phyloP scores from a whole-genome alignment of 2,329 filamentous ascomycete species.

The Fusarium sp. region DNA sequence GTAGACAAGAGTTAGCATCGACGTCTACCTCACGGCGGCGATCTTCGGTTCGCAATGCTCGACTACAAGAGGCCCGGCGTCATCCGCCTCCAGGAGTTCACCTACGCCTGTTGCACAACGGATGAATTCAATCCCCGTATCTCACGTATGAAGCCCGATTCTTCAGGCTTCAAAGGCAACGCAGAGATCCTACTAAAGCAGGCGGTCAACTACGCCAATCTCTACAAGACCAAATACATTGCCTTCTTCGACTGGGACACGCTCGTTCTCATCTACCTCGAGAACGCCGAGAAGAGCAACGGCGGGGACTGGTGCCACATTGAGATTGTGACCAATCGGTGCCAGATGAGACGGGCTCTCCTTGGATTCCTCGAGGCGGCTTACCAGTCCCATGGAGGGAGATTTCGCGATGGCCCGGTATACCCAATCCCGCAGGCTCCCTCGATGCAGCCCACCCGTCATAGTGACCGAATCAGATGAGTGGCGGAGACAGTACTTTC shows the following conservation, averaged over 20 bases:
- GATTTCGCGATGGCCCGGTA: too few species aligned
- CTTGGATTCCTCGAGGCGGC: too few species aligned
- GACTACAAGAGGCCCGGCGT: not conserved
- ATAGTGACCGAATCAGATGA: not conserved
- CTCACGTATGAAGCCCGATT: not conserved
- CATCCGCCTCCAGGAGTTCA: not conserved
- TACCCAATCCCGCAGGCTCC: not conserved
- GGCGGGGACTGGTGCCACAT: not conserved
- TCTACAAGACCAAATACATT: not conserved
- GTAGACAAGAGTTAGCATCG: not conserved
- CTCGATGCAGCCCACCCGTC: not conserved
- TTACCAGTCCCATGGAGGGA: too few species aligned
- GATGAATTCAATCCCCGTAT: not conserved
- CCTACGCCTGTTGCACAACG: not conserved
- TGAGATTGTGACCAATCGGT: not conserved
- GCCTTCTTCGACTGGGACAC: not conserved
- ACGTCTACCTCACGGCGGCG: not conserved
- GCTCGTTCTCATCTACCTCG: not conserved
- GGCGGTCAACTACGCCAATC: not conserved
- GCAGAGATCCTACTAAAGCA: not conserved
- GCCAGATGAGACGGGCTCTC: not conserved
- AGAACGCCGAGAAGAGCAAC: not conserved
- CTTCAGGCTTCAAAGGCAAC: not conserved
- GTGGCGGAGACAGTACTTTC: not conserved
- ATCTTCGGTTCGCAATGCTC: not conserved